These are phyloP conservation scores for Deuterostichococcus epilithicus DNA, from an alignment of 139 green algal species.

Conservation along the genomic window DNA sequence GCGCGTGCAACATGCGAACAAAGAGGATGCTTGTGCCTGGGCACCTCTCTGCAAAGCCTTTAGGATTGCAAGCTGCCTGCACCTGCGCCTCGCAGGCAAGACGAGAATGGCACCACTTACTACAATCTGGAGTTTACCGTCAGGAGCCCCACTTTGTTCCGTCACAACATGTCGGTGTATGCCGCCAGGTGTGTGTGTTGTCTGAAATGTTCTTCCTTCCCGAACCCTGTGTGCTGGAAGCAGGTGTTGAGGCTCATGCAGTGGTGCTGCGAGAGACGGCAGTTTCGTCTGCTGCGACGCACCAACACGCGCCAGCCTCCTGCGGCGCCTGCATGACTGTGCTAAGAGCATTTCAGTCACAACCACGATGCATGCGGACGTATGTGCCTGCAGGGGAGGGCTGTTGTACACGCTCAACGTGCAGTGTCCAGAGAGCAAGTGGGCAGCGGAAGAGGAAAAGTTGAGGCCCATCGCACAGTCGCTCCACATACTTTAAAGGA, in stretches of 20 bases:
- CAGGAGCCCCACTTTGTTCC: constrained; percentile 44
- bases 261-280: background rate
- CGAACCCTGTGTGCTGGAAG: background rate
- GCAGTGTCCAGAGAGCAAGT: constrained; percentile 57
- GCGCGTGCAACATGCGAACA: no score
- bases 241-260: background rate
- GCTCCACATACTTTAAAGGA: background rate
- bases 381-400: constrained; percentile 25
- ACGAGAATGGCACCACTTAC: constrained; percentile 45
- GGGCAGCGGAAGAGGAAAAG: constrained; percentile 20
- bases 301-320: background rate
- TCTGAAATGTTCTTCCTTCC: background rate
- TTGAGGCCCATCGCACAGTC: background rate
- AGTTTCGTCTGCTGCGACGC: background rate
- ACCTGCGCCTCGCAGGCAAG: constrained; percentile 18
- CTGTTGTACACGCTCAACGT: constrained; percentile 76
- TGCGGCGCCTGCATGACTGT: no score
- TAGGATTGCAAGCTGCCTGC: no score
- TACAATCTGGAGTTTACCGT: constrained; percentile 83
- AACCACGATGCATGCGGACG: no score
- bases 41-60: no score
- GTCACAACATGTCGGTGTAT: constrained; percentile 82
- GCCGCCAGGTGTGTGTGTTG: constrained; percentile 22
- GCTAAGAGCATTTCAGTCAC: no score
- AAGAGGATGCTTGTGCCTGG: no score